Percentiles rank a stretch among this genome's conserved stretches.
These are phyloP conservation scores for Blastomyces silverae DNA, from an alignment of 2,329 filamentous ascomycete genomes.

Conservation along the genomic window DNA sequence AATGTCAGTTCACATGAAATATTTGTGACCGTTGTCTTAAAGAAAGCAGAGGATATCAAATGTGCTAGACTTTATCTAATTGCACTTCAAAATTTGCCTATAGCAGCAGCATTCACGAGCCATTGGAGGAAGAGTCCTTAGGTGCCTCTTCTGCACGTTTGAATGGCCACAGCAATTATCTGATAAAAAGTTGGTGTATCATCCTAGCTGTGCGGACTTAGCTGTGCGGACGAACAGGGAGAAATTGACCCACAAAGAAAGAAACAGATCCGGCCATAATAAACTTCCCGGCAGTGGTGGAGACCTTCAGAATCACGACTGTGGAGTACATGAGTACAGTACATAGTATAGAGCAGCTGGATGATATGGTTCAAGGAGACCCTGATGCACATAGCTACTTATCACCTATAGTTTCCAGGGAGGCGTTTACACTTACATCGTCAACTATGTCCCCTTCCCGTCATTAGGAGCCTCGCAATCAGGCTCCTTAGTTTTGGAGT, in stretches of 20 bases:
- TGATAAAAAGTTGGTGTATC: background rate
- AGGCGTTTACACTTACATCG: background rate
- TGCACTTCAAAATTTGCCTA: background rate
- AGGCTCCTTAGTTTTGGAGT: too few species aligned
- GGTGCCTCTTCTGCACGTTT: background rate
- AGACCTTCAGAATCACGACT: background rate
- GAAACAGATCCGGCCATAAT: background rate
- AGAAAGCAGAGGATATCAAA: too few species aligned
- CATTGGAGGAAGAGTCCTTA: too few species aligned
- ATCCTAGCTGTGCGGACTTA: background rate
- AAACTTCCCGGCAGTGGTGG: background rate
- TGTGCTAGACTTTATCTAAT: too few species aligned
- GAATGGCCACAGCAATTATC: background rate
- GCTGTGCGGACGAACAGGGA: background rate
- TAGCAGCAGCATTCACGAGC: background rate
- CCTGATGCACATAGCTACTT: background rate
- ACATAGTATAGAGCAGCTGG: background rate
- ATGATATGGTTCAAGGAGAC: background rate
- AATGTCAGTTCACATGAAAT: too few species aligned
- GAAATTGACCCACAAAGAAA: background rate
- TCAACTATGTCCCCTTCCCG: too few species aligned
- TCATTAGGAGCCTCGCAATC: too few species aligned
- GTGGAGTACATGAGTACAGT: background rate
- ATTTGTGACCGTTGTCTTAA: too few species aligned
- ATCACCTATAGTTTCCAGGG: background rate